A percentile compares a stretch with the other conserved stretches of the same genome.
These are phyloP conservation scores for Balamuthia mandrillaris DNA, from an alignment of 208 protist genomes.

Conservation along the genomic window DNA sequence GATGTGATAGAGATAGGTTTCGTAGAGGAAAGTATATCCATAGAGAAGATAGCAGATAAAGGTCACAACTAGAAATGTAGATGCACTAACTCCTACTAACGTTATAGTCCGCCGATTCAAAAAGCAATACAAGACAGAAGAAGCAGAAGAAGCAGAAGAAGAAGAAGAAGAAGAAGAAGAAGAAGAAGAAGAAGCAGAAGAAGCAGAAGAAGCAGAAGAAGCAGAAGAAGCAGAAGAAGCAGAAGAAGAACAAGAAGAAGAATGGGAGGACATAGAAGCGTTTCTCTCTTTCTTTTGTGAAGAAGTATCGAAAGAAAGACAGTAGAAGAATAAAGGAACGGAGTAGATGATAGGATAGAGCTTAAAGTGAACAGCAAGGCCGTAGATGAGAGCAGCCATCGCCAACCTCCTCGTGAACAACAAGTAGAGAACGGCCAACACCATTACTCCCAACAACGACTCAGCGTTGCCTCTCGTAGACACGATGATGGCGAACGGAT, in stretches of 20 bases:
- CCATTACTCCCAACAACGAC: slow-evolving; percentile 65
- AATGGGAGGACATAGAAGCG: not conserved
- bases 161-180: not conserved
- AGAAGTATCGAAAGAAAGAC: not conserved
- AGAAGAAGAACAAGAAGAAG: too few relatives aligned
- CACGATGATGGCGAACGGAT: slow-evolving; percentile 73
- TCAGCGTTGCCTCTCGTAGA: slow-evolving; percentile 76
- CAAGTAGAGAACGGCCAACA: slow-evolving; percentile 60
- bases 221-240: too few relatives aligned
- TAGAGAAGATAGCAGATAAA: slow-evolving; percentile 47
- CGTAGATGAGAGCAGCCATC: slow-evolving; percentile 54
- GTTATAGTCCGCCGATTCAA: not conserved
- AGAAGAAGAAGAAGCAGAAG: too few relatives aligned
- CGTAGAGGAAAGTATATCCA: slow-evolving; percentile 68
- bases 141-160: not conserved
- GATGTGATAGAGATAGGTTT: slow-evolving; percentile 76
- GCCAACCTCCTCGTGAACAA: slow-evolving; percentile 48
- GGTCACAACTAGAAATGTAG: not conserved
- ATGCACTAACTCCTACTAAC: too few relatives aligned
- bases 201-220: too few relatives aligned
- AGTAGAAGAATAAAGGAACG: slow-evolving; percentile 66
- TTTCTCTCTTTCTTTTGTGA: not conserved
- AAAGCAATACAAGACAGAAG: not conserved
- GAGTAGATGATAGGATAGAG: slow-evolving; percentile 77
- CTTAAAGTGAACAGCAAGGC: slow-evolving; percentile 69